Evolutionary conservation across 2,329 filamentous ascomycete species (phyloP), one percentile per base, ranked within the genome.

Genomic region (Helminthosporium solani): DNA sequence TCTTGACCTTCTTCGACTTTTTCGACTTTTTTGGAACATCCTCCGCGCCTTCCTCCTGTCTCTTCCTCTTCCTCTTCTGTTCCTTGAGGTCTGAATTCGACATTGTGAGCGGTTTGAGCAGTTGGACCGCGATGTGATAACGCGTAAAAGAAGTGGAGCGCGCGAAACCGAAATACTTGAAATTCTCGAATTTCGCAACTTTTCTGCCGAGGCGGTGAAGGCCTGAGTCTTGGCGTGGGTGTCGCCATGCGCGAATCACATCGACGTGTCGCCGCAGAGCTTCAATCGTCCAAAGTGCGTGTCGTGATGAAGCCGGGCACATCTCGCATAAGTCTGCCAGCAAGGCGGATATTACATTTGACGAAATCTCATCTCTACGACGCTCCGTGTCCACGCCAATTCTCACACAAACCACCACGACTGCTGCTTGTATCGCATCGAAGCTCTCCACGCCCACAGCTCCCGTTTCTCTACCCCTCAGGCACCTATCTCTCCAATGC

Each of bases 381-480:
- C 15, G 46, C 50, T 16, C 57, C 59, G 28, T 57, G 56, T 38
- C 63, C 61, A n/a, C 79, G 82, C 36, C 74, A 73, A 28, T 86
- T 86, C 68, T 84, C 82, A 14, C 77, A 80, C 52, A 80, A 78
- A 56, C 73, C 76, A 28, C 75, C 73, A 33, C 75, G 79, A 38
- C 75, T 78, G 41, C 73, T 82, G 49, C 63, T 83, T 54, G 53
- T 63, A 36, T 60, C 66, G 31, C 58, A 78, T 34, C 53, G 59
- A 23, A 63, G 72, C 42, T 64, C 70, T 39, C 70, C 74, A 39
- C 80, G 84, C 23, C 84, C 84, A 33, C 82, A 86, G 63, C 72
- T 86, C 25, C 80, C 81, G 27, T 88, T 87, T 70, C 80, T 87
- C 40, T 78, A 83, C 53, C 77, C 80, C 51, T 73, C 80, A 7